These are phyloP conservation scores for Colletotrichum limetticola DNA, from an alignment of 2,329 filamentous ascomycete genomes.

Conservation along the genomic window DNA sequence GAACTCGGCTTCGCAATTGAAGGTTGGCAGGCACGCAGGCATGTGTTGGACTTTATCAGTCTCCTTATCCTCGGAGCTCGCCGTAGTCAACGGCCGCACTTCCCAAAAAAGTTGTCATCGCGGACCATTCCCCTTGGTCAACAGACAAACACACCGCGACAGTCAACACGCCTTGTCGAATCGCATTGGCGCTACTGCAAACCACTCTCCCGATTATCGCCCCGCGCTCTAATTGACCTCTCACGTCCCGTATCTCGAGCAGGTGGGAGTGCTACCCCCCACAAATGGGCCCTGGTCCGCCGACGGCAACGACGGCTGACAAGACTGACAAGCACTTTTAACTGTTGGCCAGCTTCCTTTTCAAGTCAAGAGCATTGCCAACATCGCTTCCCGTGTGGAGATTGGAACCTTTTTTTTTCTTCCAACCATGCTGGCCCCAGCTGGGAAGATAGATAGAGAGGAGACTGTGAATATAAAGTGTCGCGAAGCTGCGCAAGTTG, in stretches of 20 bases:
- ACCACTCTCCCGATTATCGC: constrained; percentile 19
- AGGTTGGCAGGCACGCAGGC: neutral
- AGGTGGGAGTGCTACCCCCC: constrained; percentile 37
- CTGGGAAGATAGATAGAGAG: constrained; percentile 14
- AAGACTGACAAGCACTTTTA: constrained; percentile 14
- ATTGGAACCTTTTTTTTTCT: neutral
- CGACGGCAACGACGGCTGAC: constrained; percentile 20
- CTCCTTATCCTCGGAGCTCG: constrained; percentile 14
- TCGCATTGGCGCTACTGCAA: constrained; percentile 30
- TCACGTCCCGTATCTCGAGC: constrained; percentile 38
- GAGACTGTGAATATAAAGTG: constrained; percentile 10
- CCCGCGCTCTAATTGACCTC: constrained; percentile 37
- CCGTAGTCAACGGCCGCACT: constrained; percentile 14
- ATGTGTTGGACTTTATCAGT: neutral
- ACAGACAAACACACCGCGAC: neutral
- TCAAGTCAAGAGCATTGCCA: constrained; percentile 30
- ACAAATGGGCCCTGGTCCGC: constrained; percentile 6
- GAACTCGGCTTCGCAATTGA: neutral
- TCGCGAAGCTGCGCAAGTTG: neutral
- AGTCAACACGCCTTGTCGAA: neutral
- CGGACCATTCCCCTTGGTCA: neutral
- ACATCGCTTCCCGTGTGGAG: constrained; percentile 30
- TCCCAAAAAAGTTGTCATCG: constrained; percentile 24
- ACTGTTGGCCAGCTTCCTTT: constrained; percentile 35
- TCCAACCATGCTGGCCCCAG: neutral